Evolutionary conservation across 306 rosid species (phyloP).

Genomic region (Quercus agrifolia): DNA sequence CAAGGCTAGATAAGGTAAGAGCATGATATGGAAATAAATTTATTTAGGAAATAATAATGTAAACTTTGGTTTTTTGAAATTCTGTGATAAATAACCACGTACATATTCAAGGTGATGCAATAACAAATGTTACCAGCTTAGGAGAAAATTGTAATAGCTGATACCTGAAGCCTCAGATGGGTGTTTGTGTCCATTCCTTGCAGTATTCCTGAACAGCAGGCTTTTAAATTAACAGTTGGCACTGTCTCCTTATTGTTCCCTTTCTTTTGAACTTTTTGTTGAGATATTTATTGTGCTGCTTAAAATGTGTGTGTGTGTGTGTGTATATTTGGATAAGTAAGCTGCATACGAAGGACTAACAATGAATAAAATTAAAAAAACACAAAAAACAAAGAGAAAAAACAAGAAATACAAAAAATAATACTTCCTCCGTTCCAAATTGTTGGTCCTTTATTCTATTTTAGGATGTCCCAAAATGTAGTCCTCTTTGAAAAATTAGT

Average conservation of each 20-base stretch:
- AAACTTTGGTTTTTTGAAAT: not conserved
- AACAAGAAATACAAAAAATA: too few species aligned
- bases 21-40: not conserved
- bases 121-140: not conserved
- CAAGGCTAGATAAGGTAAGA: constrained; percentile 69
- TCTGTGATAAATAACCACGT: not conserved
- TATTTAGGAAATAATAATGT: not conserved
- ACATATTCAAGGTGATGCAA: not conserved
- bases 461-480: too few species aligned
- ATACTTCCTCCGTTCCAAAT: too few species aligned
- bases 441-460: too few species aligned
- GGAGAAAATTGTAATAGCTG: not conserved
- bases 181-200: not conserved
- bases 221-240: not conserved
- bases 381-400: too few species aligned
- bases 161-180: not conserved
- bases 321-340: too few species aligned
- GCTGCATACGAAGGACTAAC: too few species aligned
- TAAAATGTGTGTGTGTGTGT: too few species aligned
- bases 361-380: too few species aligned
- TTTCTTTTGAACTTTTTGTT: not conserved
- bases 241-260: not conserved
- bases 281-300: too few species aligned
- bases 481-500: too few species aligned
- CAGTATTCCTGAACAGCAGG: not conserved